A percentile compares a stretch with the other conserved stretches of the same genome.
phyloP scores from a whole-genome alignment of 345 rosid species.

The Sonneratia alba region DNA sequence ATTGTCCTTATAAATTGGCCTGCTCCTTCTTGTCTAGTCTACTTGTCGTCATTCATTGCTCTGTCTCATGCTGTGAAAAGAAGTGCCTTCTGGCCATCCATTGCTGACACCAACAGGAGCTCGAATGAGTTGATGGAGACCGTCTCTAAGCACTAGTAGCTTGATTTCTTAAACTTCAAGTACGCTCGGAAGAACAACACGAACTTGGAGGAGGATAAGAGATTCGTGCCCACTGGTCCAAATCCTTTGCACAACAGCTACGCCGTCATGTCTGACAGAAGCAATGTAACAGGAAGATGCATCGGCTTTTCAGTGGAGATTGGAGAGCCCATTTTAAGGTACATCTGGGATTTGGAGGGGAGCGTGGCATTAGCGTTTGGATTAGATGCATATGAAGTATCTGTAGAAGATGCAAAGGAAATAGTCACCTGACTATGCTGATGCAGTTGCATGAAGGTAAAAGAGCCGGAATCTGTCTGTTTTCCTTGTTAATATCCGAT shows the following conservation, averaged over 20 bases:
- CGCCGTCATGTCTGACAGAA: neutral
- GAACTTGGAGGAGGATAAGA: neutral
- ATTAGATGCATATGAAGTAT: neutral
- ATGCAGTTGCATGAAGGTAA: neutral
- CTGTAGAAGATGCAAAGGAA: neutral
- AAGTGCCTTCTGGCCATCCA: neutral
- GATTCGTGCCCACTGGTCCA: neutral
- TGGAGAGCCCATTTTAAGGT: neutral
- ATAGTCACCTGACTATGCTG: neutral
- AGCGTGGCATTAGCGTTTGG: neutral
- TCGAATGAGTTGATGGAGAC: neutral
- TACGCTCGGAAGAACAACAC: neutral
- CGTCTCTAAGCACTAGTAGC: neutral
- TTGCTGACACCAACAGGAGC: neutral
- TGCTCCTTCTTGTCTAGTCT: neutral
- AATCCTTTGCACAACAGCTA: slow-evolving; percentile 1
- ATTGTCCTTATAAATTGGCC: neutral
- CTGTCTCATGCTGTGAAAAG: neutral
- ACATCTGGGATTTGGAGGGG: neutral
- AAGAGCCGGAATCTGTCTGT: neutral
- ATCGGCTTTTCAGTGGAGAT: neutral
- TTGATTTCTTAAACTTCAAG: neutral
- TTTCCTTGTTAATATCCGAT: too few relatives aligned
- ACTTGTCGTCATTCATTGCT: neutral
- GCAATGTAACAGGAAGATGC: neutral